These are phyloP conservation scores for Tulasnella sp. DNA, from an alignment of 768 basidiomycete genomes.

Conservation along the genomic window DNA sequence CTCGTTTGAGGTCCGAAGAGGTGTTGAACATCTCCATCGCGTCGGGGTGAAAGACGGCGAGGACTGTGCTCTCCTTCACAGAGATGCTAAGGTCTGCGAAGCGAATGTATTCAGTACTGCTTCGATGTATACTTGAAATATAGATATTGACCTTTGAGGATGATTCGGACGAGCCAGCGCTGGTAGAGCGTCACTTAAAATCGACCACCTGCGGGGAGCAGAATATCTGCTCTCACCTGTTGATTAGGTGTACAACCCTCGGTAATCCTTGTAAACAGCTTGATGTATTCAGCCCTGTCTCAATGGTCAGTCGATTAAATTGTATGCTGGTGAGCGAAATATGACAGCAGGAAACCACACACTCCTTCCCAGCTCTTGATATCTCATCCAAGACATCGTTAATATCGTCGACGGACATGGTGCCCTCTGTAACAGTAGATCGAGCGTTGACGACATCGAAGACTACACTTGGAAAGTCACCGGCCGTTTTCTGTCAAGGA, in stretches of 20 bases:
- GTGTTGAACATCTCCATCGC: slow-evolving; percentile 92
- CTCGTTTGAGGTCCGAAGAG: slow-evolving; percentile 90
- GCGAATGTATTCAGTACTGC: too few relatives aligned
- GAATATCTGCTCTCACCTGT: slow-evolving; percentile 31
- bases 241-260: slow-evolving; percentile 66
- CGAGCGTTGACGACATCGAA: slow-evolving; percentile 79
- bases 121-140: neutral
- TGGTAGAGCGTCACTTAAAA: neutral
- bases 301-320: neutral
- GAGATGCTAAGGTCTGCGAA: slow-evolving; percentile 75
- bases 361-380: slow-evolving; percentile 66
- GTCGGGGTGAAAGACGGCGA: slow-evolving; percentile 86
- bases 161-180: slow-evolving; percentile 90
- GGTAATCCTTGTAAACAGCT: slow-evolving; percentile 55
- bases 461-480: slow-evolving; percentile 80
- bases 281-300: slow-evolving; percentile 59
- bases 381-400: slow-evolving; percentile 75
- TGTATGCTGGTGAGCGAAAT: slow-evolving; percentile 1
- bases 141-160: slow-evolving; percentile 70
- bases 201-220: too few relatives aligned
- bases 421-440: slow-evolving; percentile 66
- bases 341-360: slow-evolving; percentile 21
- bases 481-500: slow-evolving; percentile 48
- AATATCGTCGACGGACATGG: slow-evolving; percentile 61
- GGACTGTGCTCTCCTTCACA: slow-evolving; percentile 88